phyloP scores from a whole-genome alignment of 768 basidiomycete genomes.

The Strobilomyces echinocephalus region DNA sequence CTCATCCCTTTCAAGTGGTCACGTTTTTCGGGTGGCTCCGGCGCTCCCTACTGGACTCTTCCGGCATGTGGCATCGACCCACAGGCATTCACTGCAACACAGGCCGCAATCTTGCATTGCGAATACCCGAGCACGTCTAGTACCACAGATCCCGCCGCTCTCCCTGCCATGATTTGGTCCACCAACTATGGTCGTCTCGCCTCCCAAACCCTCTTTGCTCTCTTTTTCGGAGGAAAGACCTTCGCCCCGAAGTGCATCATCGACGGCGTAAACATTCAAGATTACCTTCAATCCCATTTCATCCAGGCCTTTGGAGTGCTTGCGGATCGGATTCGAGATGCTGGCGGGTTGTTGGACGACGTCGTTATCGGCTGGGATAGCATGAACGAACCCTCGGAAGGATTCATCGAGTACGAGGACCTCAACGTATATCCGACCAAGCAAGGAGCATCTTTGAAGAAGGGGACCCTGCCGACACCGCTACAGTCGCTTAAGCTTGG shows the following conservation, averaged over 20 bases:
- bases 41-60: conserved; percentile 93
- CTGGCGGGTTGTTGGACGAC: conserved; percentile 72
- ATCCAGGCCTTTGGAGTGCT: conserved; percentile 71
- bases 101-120: conserved; percentile 80
- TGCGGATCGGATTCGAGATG: conserved; percentile 71
- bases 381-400: conserved; percentile 92
- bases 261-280: conserved; percentile 89
- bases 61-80: conserved; percentile 89
- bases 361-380: conserved; percentile 97
- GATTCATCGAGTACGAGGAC: conserved; percentile 62
- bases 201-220: conserved; percentile 85
- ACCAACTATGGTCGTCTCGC: conserved; percentile 92
- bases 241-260: conserved; percentile 91
- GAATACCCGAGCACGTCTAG: conserved; percentile 68
- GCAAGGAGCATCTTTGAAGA: conserved; percentile 73
- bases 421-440: conserved; percentile 57
- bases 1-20: conserved; percentile 64
- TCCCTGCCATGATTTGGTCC: conserved; percentile 96
- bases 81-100: conserved; percentile 76
- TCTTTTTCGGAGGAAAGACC: conserved; percentile 88
- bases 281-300: conserved; percentile 76
- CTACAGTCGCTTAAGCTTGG: conserved; percentile 80
- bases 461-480: conserved; percentile 83
- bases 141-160: conserved; percentile 58
- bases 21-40: conserved; percentile 90